Percentiles rank a stretch among this genome's conserved stretches.
Evolutionary conservation across 176 grass and related monocot species (phyloP).

Genomic region (Sorghum bicolor): DNA sequence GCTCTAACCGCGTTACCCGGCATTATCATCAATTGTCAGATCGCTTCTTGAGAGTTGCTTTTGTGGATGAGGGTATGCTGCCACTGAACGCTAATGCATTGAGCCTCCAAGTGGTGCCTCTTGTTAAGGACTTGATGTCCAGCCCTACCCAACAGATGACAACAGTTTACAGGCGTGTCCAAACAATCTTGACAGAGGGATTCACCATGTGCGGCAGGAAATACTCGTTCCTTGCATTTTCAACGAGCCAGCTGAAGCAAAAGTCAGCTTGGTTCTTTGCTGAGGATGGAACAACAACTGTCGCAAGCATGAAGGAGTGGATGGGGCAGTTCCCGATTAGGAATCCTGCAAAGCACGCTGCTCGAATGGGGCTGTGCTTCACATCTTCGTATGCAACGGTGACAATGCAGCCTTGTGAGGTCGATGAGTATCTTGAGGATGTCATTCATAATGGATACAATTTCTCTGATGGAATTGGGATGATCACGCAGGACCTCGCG

Average conservation of each 20-base stretch:
- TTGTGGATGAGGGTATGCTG: slow-evolving; percentile 81
- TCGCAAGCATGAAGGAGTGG: slow-evolving; percentile 47
- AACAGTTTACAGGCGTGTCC: slow-evolving; percentile 54
- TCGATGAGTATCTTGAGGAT: slow-evolving; percentile 44
- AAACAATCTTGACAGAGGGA: slow-evolving; percentile 46
- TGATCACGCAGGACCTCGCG: slow-evolving; percentile 63
- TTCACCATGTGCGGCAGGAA: slow-evolving; percentile 72
- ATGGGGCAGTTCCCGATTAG: slow-evolving; percentile 70
- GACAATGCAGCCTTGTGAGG: slow-evolving; percentile 34
- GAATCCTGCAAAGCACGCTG: slow-evolving; percentile 68
- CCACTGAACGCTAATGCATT: slow-evolving; percentile 50
- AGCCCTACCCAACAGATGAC: slow-evolving; percentile 61
- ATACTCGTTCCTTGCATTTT: slow-evolving; percentile 88
- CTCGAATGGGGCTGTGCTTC: slow-evolving; percentile 93
- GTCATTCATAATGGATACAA: slow-evolving; percentile 46
- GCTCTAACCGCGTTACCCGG: slow-evolving; percentile 65
- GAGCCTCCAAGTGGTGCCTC: slow-evolving; percentile 49
- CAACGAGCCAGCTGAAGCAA: slow-evolving; percentile 67
- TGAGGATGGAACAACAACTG: slow-evolving; percentile 47
- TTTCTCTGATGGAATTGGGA: slow-evolving; percentile 91
- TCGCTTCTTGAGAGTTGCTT: slow-evolving; percentile 86
- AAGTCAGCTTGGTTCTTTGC: slow-evolving; percentile 89
- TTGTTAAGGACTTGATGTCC: slow-evolving; percentile 53
- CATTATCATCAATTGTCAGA: slow-evolving; percentile 52
- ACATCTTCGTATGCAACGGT: slow-evolving; percentile 83